These are phyloP conservation scores for Candida nemodendra DNA, from an alignment of 805 yeast species.

Conservation along the genomic window DNA sequence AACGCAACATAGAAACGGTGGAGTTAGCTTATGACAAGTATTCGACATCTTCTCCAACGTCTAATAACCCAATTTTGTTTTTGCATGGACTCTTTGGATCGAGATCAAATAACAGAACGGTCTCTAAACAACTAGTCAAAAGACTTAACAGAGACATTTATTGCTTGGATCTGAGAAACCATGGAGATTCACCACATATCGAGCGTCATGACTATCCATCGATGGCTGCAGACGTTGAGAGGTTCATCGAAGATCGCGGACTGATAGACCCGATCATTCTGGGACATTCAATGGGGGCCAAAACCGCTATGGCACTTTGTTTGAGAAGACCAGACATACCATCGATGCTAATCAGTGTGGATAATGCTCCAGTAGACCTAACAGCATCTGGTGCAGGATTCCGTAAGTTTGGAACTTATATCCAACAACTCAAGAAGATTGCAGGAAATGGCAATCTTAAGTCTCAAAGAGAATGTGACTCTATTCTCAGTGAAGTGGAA, in stretches of 20 bases:
- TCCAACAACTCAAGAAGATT: conserved; percentile 59
- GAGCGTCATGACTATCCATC: conserved; percentile 72
- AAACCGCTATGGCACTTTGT: conserved; percentile 85
- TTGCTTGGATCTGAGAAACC: conserved; percentile 81
- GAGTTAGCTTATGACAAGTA: conserved; percentile 51
- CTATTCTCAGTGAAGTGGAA: conserved; percentile 61
- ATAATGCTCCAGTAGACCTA: conserved; percentile 82
- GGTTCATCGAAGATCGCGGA: conserved; percentile 52
- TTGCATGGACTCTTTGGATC: conserved; percentile 91
- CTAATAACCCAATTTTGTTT: conserved; percentile 60
- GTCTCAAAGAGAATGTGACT: conserved; percentile 66
- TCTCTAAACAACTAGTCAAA: conserved; percentile 58
- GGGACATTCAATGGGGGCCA: conserved; percentile 94
- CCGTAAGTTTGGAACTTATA: conserved; percentile 61
- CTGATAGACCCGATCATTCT: conserved; percentile 55
- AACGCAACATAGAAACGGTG: conserved; percentile 48
- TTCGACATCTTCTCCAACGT: conserved; percentile 18
- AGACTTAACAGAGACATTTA: conserved; percentile 55
- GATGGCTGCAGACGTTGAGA: conserved; percentile 82
- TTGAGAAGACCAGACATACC: conserved; percentile 64
- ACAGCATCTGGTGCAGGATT: conserved; percentile 41
- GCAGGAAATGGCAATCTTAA: conserved; percentile 43
- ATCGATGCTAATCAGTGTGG: conserved; percentile 70
- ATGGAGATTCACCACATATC: conserved; percentile 87
- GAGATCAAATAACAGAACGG: conserved; percentile 73